Percentiles rank a stretch among this genome's conserved stretches.
These are phyloP conservation scores for Cutaneotrichosporon cyanovorans DNA, from an alignment of 1,284 basidiomycete genomes.

Conservation along the genomic window DNA sequence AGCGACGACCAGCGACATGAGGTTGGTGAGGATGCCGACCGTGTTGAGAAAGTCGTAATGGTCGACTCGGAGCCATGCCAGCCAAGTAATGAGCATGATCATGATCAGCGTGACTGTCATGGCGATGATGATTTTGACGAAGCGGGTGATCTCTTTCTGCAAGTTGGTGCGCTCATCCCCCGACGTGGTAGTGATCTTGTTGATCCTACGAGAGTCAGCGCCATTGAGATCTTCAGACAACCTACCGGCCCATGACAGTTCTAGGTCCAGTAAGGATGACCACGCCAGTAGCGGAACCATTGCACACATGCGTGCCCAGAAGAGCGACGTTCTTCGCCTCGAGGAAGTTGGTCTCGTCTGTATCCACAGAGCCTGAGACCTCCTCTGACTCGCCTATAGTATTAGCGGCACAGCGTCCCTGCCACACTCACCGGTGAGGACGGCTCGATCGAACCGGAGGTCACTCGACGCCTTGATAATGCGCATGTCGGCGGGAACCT, in stretches of 20 bases:
- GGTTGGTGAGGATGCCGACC: constrained; percentile 53
- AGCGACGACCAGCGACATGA: constrained; percentile 56
- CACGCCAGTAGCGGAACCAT: constrained; percentile 52
- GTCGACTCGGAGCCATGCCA: constrained; percentile 47
- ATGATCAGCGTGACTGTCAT: constrained; percentile 51
- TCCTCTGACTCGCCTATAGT: constrained; percentile 52
- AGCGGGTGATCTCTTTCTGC: constrained; percentile 46
- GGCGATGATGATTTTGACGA: constrained; percentile 47
- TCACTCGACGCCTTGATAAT: constrained; percentile 51
- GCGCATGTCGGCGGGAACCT: constrained; percentile 51
- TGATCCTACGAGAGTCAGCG: constrained; percentile 42
- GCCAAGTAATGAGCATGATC: constrained; percentile 53
- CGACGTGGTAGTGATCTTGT: constrained; percentile 52
- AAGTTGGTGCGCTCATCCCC: constrained; percentile 46
- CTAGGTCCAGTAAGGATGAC: constrained; percentile 56
- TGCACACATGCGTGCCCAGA: constrained; percentile 57
- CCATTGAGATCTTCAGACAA: neutral
- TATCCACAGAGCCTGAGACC: constrained; percentile 51
- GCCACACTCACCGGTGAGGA: constrained; percentile 52
- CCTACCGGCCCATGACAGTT: constrained; percentile 52
- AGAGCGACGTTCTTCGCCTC: constrained; percentile 59
- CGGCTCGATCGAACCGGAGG: constrained; percentile 55
- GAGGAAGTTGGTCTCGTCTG: constrained; percentile 54
- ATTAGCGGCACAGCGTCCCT: too few species aligned
- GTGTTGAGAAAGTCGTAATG: constrained; percentile 55